Conservation (phyloP, 768 basidiomycete genomes). For the Trametes sanguinea region DNA sequence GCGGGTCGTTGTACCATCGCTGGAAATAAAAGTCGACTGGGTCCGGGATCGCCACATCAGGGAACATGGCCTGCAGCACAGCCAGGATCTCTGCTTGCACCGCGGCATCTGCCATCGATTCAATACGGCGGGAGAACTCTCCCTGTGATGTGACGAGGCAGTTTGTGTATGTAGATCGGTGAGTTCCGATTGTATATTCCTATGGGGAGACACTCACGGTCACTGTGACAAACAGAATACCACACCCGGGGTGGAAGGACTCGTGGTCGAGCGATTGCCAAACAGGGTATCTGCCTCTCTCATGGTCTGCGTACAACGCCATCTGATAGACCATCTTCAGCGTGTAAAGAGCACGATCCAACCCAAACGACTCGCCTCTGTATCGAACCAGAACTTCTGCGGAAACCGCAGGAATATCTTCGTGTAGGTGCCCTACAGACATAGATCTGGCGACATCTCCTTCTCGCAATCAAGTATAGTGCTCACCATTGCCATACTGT, state of each 20-base stretch:
- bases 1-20: conserved; percentile 54
- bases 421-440: conserved; percentile 59
- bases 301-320: conserved; percentile 58
- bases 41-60: conserved; percentile 51
- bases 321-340: conserved; percentile 36
- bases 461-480: no score
- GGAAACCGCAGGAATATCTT: conserved; percentile 70
- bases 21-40: conserved; percentile 58
- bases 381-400: conserved; percentile 58
- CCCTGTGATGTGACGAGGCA: conserved; percentile 43
- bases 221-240: conserved; percentile 56
- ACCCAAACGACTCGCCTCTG: conserved; percentile 34
- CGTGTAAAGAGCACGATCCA: no score
- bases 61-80: conserved; percentile 63
- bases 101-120: conserved; percentile 47
- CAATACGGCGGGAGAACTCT: conserved; percentile 61
- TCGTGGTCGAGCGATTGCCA: conserved; percentile 67
- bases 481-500: conserved; percentile 58
- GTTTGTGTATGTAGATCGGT: background rate
- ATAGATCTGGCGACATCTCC: conserved; percentile 45
- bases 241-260: conserved; percentile 59
- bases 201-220: conserved; percentile 33
- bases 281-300: conserved; percentile 64
- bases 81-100: conserved; percentile 55
- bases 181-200: background rate